Percentiles rank a stretch among this genome's conserved stretches.
These are phyloP conservation scores for Saturnispora silvae DNA, from an alignment of 805 yeast genomes.

Conservation along the genomic window DNA sequence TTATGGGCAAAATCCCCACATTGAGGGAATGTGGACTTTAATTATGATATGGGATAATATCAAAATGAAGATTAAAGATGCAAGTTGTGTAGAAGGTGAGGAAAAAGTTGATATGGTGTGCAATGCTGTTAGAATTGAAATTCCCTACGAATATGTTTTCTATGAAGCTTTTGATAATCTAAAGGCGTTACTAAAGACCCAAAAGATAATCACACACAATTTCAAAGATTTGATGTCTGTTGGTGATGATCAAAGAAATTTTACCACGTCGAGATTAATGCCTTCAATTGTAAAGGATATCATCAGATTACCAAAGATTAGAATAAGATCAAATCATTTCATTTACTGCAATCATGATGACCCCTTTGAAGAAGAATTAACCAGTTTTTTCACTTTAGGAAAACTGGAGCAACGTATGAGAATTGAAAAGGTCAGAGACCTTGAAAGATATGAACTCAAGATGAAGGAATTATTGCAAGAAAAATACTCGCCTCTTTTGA, in stretches of 20 bases:
- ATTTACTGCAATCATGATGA: conserved; percentile 73
- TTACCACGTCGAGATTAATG: conserved; percentile 22
- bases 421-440: conserved; percentile 31
- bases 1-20: conserved; percentile 23
- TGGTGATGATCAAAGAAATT: conserved; percentile 19
- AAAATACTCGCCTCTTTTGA: conserved; percentile 20
- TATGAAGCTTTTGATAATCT: conserved; percentile 73
- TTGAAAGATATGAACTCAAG: conserved; percentile 16
- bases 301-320: conserved; percentile 42
- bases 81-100: conserved; percentile 8
- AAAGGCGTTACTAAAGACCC: conserved; percentile 61
- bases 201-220: conserved; percentile 39
- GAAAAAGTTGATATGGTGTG: conserved; percentile 12
- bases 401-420: conserved; percentile 53
- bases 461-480: conserved; percentile 22
- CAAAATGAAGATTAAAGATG: conserved; percentile 10
- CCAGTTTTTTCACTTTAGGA: conserved; percentile 57
- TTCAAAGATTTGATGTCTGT: conserved; percentile 19
- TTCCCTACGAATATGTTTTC: conserved; percentile 71
- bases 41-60: conserved; percentile 17
- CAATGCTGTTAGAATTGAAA: conserved; percentile 23
- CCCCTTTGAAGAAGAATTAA: conserved; percentile 73
- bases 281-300: conserved; percentile 31
- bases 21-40: conserved; percentile 20
- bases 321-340: conserved; percentile 44